Conservation (phyloP, 192 early-diverging fungal genomes). For the Backusella macrospora region DNA sequence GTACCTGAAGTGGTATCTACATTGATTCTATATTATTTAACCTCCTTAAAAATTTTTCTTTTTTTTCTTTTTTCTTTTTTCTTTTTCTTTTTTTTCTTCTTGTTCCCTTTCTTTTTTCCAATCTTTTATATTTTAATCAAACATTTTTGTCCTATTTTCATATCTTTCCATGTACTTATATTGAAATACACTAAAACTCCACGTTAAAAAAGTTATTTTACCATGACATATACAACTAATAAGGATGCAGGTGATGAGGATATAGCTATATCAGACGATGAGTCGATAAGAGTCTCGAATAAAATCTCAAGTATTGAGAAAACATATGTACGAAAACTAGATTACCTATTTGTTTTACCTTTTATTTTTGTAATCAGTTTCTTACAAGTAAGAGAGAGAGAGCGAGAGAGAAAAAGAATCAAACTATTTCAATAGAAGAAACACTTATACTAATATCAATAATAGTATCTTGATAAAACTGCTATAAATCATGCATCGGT, state of each 20-base stretch:
- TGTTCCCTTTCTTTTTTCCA: not conserved
- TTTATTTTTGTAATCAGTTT: slow-evolving; percentile 18
- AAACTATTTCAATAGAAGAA: not conserved
- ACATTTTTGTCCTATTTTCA: not conserved
- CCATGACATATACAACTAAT: not conserved
- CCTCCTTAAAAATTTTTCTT: not conserved
- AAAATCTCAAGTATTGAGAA: not conserved
- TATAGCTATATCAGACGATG: not conserved
- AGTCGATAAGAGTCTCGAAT: not conserved
- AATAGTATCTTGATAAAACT: slow-evolving; percentile 34
- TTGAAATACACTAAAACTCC: not conserved
- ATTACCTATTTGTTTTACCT: slow-evolving; percentile 23
- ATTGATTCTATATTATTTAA: not conserved
- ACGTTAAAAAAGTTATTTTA: not conserved
- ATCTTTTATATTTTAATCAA: not conserved
- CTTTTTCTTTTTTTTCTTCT: not conserved
- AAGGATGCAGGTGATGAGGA: not conserved
- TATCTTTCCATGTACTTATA: not conserved
- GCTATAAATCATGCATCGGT: slow-evolving; percentile 29
- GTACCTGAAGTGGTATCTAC: not conserved
- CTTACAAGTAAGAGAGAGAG: slow-evolving; percentile 35
- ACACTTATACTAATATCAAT: not conserved
- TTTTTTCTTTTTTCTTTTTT: not conserved
- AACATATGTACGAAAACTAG: not conserved
- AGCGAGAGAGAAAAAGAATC: not conserved